Evolutionary conservation across 768 basidiomycete genomes (phyloP).

Genomic region (Strobilomyces echinocephalus): DNA sequence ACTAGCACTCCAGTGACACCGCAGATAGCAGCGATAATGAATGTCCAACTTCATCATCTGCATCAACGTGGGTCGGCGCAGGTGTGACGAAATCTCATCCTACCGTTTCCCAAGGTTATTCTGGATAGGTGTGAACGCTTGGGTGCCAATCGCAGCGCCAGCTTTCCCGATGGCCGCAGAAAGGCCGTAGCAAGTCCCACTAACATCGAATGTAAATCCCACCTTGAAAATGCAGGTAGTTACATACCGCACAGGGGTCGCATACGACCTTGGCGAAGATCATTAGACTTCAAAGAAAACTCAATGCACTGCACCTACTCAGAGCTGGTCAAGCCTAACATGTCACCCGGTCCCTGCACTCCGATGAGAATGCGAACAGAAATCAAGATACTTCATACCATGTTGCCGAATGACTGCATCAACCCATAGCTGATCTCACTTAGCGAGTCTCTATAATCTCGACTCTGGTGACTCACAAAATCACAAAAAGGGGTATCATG

Average conservation of each 20-base stretch:
- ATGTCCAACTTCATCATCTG: conserved; percentile 47
- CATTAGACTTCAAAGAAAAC: neutral
- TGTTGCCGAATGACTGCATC: conserved; percentile 69
- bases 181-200: conserved; percentile 67
- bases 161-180: conserved; percentile 66
- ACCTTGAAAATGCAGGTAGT: neutral
- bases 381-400: conserved; percentile 34
- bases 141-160: conserved; percentile 69
- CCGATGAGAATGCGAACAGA: conserved; percentile 6
- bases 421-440: conserved; percentile 51
- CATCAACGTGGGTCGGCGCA: neutral
- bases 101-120: conserved; percentile 61
- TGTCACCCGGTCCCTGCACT: conserved; percentile 62
- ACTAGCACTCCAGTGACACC: conserved; percentile 58
- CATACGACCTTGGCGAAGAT: conserved; percentile 45
- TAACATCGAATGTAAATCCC: conserved; percentile 13
- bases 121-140: conserved; percentile 67
- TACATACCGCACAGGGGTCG: conserved; percentile 55
- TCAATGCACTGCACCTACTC: conserved; percentile 45
- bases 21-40: conserved; percentile 66
- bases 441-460: neutral
- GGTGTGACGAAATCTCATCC: conserved; percentile 8
- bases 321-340: conserved; percentile 61
- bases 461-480: conserved; percentile 45
- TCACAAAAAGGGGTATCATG: conserved; percentile 60